Base-by-base conservation (phyloP, 495 filamentous ascomycete species). In the Neurospora africana region DNA sequence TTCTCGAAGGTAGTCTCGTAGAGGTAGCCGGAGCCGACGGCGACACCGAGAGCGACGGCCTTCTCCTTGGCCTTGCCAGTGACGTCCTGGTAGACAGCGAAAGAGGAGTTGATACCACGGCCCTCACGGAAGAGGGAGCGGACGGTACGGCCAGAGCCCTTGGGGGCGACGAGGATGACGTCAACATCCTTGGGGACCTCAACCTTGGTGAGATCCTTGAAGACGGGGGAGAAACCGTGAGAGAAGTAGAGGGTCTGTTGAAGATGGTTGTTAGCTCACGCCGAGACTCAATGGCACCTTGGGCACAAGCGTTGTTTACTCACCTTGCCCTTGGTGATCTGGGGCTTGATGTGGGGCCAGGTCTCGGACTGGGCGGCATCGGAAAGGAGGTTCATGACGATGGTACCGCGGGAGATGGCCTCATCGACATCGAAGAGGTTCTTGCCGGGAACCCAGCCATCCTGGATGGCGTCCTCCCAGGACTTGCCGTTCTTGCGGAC, bases 1-100 rank as follows among this genome's bases (percentile, higher is more conserved):
- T 98, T 98, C 89, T 98, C 90, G 81, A 98, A 99, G 81, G 95
- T 99, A 76, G 96, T 99, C 91, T 98, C 92, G 90, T 99, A 99
- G 73, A 99, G 92, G 90, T 99, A 99, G 76, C 95, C 95, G 79
- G 89, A 90, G 81, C 94, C 95, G 82, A 99, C 89, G 76, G 94
- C 95, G 75, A 98, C 95, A 85, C 95, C 95, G 79, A 99, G 89
- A 74, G 96, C 95, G 79, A 97, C 88, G 79, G 95, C 95, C 89
- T 94, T 94, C 90, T 99, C 96, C 88, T 98, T 91, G 76, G 95
- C 96, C 82, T 98, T 90, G 81, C 95, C 95, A 68, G 95, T 98
- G 72, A 97, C 95, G 80, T 99, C 95, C 87, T 98, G 96, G 91
- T 83, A 98, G 85, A 99, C 95, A 83, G 95, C 95, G 79, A 97